Evolutionary conservation across 495 filamentous ascomycete species (phyloP).

Genomic region (Neurospora sp.): DNA sequence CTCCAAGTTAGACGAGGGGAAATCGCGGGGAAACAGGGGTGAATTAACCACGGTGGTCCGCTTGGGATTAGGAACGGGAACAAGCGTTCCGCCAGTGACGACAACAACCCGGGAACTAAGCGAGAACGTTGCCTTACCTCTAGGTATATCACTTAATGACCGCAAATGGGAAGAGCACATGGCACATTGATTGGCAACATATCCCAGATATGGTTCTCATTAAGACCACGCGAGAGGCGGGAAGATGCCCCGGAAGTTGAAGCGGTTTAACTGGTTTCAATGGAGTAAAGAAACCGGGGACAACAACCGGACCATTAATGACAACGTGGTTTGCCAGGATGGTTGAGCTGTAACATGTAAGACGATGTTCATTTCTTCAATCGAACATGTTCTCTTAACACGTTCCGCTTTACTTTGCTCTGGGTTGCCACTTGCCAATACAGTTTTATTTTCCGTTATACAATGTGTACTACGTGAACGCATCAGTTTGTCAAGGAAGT

Average conservation of each 20-base stretch:
- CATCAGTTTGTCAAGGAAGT: neutral
- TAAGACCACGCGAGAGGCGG: neutral
- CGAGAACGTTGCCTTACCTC: neutral
- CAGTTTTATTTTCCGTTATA: neutral
- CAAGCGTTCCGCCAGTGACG: neutral
- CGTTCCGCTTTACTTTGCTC: neutral
- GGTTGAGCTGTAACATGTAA: neutral
- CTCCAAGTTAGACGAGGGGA: neutral
- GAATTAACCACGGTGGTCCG: neutral
- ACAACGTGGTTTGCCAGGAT: neutral
- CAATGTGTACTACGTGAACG: neutral
- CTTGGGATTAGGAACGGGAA: neutral
- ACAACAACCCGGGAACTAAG: neutral
- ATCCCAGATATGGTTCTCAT: neutral
- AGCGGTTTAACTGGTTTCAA: neutral
- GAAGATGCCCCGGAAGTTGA: neutral
- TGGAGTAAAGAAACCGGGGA: neutral
- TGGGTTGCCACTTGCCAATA: neutral
- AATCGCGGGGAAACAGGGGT: neutral
- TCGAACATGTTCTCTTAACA: neutral
- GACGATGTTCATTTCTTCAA: neutral
- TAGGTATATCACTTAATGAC: neutral
- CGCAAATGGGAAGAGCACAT: neutral
- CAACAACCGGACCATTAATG: neutral
- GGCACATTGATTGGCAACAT: too few relatives aligned